Conservation (phyloP, 1,284 basidiomycete genomes). For the Amylostereum chailletii region DNA sequence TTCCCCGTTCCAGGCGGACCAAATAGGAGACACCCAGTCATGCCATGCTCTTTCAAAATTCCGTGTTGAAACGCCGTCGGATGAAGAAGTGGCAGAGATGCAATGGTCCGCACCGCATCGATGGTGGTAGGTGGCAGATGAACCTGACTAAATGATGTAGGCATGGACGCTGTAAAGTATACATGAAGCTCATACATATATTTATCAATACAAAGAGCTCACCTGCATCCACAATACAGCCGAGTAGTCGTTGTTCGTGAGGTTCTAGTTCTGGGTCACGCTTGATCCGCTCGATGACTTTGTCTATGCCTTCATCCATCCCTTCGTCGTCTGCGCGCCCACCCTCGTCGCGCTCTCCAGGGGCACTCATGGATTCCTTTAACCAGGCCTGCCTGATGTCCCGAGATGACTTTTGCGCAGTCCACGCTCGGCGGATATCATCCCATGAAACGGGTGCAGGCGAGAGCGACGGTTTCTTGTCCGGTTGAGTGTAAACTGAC, state of each 20-base stretch:
- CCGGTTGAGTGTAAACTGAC: constrained; percentile 13
- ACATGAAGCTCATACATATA: constrained; percentile 4
- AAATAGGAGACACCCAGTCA: constrained; percentile 83
- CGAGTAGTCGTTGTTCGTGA: constrained; percentile 71
- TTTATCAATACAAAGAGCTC: constrained; percentile 18
- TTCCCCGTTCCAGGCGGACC: constrained; percentile 92
- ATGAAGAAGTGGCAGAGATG: constrained; percentile 85
- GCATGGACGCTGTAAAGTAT: constrained; percentile 46
- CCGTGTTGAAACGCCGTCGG: constrained; percentile 88
- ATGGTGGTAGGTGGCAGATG: constrained; percentile 81
- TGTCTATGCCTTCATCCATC: constrained; percentile 41
- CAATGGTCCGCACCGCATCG: constrained; percentile 83
- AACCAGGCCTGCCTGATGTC: constrained; percentile 54
- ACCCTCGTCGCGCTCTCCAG: constrained; percentile 25
- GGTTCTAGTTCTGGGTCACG: constrained; percentile 65
- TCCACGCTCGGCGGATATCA: constrained; percentile 56
- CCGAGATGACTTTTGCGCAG: constrained; percentile 37
- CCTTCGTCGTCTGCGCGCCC: constrained; percentile 22
- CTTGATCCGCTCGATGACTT: constrained; percentile 68
- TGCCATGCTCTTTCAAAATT: constrained; percentile 84
- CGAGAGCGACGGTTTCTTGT: constrained; percentile 35
- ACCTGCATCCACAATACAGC: constrained; percentile 80
- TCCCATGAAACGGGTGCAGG: constrained; percentile 57
- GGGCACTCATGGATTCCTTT: constrained; percentile 39
- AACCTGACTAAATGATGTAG: constrained; percentile 83